These are phyloP conservation scores for Pythium vanterpoolii DNA, from an alignment of 352 stramenopile species.

Conservation along the genomic window DNA sequence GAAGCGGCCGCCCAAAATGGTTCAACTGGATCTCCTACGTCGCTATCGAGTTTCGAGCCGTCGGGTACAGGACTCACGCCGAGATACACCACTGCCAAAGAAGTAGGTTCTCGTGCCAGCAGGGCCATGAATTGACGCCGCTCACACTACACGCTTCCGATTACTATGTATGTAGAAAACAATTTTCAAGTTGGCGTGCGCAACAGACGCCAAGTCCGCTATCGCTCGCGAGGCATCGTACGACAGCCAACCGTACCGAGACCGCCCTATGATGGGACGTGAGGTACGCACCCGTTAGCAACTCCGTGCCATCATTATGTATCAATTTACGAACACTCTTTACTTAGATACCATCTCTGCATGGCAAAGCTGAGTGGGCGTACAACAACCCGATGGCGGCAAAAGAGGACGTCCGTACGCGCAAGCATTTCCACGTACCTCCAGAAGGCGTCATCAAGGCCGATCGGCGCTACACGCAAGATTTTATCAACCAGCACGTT, in stretches of 20 bases:
- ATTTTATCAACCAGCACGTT: constrained; percentile 60
- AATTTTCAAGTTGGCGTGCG: constrained; percentile 46
- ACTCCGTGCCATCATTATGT: neutral
- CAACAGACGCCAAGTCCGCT: constrained; percentile 44
- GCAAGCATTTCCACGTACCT: constrained; percentile 46
- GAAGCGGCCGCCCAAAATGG: neutral
- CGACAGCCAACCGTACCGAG: constrained; percentile 44
- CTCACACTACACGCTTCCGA: neutral
- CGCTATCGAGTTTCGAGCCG: neutral
- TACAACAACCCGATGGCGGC: constrained; percentile 47
- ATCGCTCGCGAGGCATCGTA: constrained; percentile 59
- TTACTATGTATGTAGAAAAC: neutral
- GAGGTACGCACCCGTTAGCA: constrained; percentile 28
- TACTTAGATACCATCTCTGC: constrained; percentile 2
- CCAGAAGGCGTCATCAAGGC: constrained; percentile 46
- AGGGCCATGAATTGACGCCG: neutral
- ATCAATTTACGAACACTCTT: neutral
- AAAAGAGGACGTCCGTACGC: constrained; percentile 39
- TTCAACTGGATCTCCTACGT: neutral
- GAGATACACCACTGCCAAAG: neutral
- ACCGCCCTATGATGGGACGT: constrained; percentile 32
- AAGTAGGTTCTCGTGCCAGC: neutral
- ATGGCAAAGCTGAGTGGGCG: constrained; percentile 38
- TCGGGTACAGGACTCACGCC: neutral
- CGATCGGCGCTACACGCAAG: constrained; percentile 58